phyloP scores from a whole-genome alignment of 208 protist genomes.

The Angomonas deanei region DNA sequence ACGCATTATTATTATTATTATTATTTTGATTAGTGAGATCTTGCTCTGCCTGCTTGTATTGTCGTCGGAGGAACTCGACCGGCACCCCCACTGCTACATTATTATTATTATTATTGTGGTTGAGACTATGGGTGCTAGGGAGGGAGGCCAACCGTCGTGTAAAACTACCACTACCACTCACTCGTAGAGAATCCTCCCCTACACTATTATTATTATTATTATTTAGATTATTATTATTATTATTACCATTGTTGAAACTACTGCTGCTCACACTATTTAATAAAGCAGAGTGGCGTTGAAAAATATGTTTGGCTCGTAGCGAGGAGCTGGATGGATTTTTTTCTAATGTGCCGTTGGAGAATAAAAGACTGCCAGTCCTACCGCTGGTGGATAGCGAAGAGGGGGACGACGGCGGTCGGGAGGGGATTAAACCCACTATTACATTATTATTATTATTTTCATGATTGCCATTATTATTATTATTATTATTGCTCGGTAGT shows the following conservation, averaged over 20 bases:
- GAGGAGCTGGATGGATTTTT: background rate
- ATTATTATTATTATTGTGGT: background rate
- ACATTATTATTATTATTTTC: background rate
- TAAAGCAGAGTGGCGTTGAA: background rate
- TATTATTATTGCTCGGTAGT: background rate
- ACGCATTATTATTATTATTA: background rate
- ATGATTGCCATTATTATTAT: background rate
- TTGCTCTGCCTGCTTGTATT: background rate
- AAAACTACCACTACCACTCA: background rate
- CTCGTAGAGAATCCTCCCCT: background rate
- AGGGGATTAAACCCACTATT: background rate
- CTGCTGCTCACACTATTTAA: background rate
- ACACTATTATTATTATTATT: background rate
- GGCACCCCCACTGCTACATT: background rate
- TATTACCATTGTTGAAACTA: background rate
- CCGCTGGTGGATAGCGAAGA: background rate
- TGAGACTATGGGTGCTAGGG: background rate
- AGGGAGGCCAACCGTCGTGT: background rate
- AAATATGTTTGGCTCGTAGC: constrained; percentile 1
- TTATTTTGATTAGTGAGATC: background rate
- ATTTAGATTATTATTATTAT: background rate
- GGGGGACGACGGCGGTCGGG: background rate
- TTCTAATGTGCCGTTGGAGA: background rate
- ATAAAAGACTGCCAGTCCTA: background rate
- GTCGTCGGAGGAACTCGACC: background rate